Evolutionary conservation across 441 rosid genomes (phyloP).

Genomic region (Populus hybrid): DNA sequence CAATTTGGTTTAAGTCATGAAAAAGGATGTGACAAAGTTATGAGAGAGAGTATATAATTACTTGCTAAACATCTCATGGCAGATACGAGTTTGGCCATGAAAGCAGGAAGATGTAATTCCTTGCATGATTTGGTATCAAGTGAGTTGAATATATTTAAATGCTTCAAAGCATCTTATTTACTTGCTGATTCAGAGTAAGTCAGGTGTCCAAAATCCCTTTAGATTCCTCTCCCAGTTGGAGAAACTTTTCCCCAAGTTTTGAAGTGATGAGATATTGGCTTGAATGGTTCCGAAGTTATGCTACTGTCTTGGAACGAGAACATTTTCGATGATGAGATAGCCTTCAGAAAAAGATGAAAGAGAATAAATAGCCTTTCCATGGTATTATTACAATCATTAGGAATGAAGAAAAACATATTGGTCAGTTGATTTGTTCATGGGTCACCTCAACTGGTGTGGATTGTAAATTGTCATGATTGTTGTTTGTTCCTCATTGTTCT

Average conservation of each 20-base stretch:
- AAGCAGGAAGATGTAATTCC: no score
- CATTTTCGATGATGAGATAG: not conserved
- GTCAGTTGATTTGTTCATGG: not conserved
- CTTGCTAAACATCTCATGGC: not conserved
- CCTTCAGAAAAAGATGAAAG: not conserved
- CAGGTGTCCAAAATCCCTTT: not conserved
- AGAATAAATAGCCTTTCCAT: not conserved
- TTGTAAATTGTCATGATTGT: not conserved
- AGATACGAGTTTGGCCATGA: not conserved
- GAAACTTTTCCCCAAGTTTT: not conserved
- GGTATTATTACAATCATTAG: not conserved
- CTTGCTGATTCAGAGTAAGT: no score
- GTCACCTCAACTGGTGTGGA: not conserved
- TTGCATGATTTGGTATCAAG: not conserved
- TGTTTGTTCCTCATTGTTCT: not conserved
- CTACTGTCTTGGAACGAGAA: not conserved
- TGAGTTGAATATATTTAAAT: no score
- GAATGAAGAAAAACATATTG: not conserved
- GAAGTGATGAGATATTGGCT: not conserved
- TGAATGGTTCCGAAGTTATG: not conserved
- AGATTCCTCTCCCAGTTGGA: not conserved
- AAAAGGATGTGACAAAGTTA: no score
- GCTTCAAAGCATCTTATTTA: no score
- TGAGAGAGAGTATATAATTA: no score
- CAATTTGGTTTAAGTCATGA: no score